Conservation (phyloP, 1,284 basidiomycete genomes). For the Tylopilus sp. region DNA sequence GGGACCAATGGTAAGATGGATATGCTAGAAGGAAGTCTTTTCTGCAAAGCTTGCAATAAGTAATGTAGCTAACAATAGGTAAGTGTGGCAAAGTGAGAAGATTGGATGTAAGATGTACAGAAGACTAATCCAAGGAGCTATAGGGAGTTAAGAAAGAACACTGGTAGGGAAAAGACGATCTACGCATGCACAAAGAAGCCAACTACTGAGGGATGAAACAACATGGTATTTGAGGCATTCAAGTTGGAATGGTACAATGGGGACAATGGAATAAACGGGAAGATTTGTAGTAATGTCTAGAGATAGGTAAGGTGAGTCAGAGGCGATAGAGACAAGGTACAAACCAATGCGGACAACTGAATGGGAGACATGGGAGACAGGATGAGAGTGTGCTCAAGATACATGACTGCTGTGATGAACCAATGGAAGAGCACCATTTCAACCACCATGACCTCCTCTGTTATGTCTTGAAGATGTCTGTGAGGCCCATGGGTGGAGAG, state of each 20-base stretch:
- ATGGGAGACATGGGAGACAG: conserved; percentile 5
- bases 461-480: background rate
- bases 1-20: conserved; percentile 59
- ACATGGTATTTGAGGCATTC: conserved; percentile 49
- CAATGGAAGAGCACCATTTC: conserved; percentile 53
- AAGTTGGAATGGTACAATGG: conserved; percentile 73
- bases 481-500: conserved; percentile 13
- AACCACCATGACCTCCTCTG: conserved; percentile 35
- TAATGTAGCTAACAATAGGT: conserved; percentile 53
- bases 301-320: background rate
- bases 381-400: background rate
- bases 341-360: conserved; percentile 38
- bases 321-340: conserved; percentile 2
- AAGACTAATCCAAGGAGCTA: conserved; percentile 49
- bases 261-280: conserved; percentile 66
- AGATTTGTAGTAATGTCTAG: conserved; percentile 62
- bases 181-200: conserved; percentile 64
- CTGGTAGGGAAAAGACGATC: conserved; percentile 18
- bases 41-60: conserved; percentile 70
- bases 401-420: conserved; percentile 45
- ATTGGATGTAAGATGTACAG: conserved; percentile 37
- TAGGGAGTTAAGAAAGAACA: background rate
- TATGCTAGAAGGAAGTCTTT: conserved; percentile 49
- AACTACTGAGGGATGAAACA: conserved; percentile 61
- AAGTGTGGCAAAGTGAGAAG: background rate